A percentile compares a stretch with the other conserved stretches of the same genome.
Evolutionary conservation across 768 basidiomycete genomes (phyloP).

Genomic region (Leccinum olivaceopallidum): DNA sequence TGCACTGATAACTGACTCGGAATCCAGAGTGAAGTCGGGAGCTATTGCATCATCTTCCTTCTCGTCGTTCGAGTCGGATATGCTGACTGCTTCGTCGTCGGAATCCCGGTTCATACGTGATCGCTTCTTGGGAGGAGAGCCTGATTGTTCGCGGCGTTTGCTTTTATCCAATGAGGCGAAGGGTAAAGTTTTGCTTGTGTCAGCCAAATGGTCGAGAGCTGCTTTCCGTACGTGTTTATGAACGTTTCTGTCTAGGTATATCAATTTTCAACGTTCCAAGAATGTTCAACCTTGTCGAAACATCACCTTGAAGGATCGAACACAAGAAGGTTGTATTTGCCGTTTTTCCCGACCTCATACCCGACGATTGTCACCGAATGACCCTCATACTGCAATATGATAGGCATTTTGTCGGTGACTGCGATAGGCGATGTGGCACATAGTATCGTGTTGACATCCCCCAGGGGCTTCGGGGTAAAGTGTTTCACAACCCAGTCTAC

Average conservation of each 20-base stretch:
- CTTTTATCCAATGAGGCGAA: slow-evolving; percentile 12
- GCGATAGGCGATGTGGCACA: slow-evolving; percentile 51
- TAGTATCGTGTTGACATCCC: slow-evolving; percentile 54
- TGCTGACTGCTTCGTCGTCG: slow-evolving; percentile 32
- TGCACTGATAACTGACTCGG: slow-evolving; percentile 39
- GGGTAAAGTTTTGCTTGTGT: slow-evolving; percentile 12
- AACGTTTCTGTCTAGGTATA: slow-evolving; percentile 11
- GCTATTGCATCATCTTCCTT: slow-evolving; percentile 1
- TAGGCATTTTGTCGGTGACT: slow-evolving; percentile 67
- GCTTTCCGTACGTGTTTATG: slow-evolving; percentile 19
- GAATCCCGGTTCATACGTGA: slow-evolving; percentile 16
- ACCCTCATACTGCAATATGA: slow-evolving; percentile 80
- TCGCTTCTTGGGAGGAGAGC: slow-evolving; percentile 31
- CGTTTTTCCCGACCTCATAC: slow-evolving; percentile 66
- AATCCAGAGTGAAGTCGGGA: slow-evolving; percentile 23
- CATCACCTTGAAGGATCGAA: slow-evolving; percentile 77
- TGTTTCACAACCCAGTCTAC: slow-evolving; percentile 77
- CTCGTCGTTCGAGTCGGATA: slow-evolving; percentile 22
- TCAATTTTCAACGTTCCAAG: slow-evolving; percentile 2
- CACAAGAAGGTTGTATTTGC: slow-evolving; percentile 60
- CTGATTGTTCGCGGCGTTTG: slow-evolving; percentile 26
- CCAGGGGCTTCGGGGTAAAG: slow-evolving; percentile 47
- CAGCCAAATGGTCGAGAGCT: slow-evolving; percentile 16
- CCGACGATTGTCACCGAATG: slow-evolving; percentile 90
- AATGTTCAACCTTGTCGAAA: slow-evolving; percentile 8